These are phyloP conservation scores for Bolboschoenoplectus hybrid DNA, from an alignment of 202 grass and related monocot genomes.

Conservation along the genomic window DNA sequence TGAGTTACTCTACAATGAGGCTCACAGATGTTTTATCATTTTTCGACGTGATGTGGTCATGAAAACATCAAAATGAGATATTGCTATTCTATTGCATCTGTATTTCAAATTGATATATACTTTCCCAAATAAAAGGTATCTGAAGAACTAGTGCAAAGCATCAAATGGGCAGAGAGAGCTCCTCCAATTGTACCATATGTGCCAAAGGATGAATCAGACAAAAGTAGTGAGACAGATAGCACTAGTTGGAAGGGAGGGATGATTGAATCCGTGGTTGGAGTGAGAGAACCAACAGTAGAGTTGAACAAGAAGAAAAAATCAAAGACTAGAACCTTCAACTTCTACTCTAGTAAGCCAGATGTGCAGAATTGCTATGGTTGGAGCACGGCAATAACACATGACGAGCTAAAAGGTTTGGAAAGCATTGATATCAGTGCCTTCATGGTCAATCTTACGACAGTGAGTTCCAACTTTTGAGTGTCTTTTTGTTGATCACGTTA, in stretches of 20 bases:
- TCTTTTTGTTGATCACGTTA: not conserved
- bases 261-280: slow-evolving; percentile 52
- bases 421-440: slow-evolving; percentile 66
- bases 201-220: slow-evolving; percentile 29
- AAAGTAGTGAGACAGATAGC: slow-evolving; percentile 11
- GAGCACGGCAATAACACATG: slow-evolving; percentile 78
- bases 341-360: slow-evolving; percentile 66
- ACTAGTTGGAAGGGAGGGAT: slow-evolving; percentile 57
- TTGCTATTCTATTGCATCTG: not conserved
- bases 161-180: slow-evolving; percentile 48
- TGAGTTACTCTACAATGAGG: not conserved
- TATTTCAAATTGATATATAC: not conserved
- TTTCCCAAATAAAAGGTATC: slow-evolving; percentile 32
- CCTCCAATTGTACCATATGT: slow-evolving; percentile 53
- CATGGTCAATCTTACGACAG: slow-evolving; percentile 87
- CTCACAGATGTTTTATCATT: not conserved
- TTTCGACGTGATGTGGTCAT: not conserved
- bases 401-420: slow-evolving; percentile 54
- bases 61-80: not conserved
- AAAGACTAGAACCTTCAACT: slow-evolving; percentile 69
- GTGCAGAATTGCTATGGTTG: slow-evolving; percentile 82
- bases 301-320: slow-evolving; percentile 75
- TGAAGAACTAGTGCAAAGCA: slow-evolving; percentile 49
- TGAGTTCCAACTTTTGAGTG: slow-evolving; percentile 9
- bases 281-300: slow-evolving; percentile 40